Conservation (phyloP, 768 basidiomycete genomes). For the Rhizopogon vulgaris region DNA sequence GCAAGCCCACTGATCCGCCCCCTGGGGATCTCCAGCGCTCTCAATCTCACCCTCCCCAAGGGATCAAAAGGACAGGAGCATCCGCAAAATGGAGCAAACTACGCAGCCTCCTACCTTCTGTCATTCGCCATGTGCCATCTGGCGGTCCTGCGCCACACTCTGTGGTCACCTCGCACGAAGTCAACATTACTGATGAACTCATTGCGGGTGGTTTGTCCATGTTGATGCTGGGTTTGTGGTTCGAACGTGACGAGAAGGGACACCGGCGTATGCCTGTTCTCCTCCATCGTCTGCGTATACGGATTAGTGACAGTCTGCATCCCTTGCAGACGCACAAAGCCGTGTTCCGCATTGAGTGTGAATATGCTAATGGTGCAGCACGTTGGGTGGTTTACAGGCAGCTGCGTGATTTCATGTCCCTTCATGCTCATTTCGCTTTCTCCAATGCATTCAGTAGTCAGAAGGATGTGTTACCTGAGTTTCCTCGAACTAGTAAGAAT, state of each 20-base stretch:
- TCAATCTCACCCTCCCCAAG: constrained; percentile 23
- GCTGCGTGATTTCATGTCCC: constrained; percentile 82
- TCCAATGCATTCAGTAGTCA: constrained; percentile 75
- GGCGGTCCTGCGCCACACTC: constrained; percentile 36
- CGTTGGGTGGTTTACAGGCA: constrained; percentile 96
- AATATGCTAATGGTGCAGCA: constrained; percentile 89
- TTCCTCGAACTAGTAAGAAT: constrained; percentile 71
- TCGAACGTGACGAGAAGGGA: constrained; percentile 83
- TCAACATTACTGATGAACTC: constrained; percentile 79
- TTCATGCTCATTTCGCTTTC: constrained; percentile 86
- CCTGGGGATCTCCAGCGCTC: constrained; percentile 14
- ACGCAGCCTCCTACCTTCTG: constrained; percentile 57
- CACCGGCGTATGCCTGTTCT: constrained; percentile 75
- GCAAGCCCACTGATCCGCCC: constrained; percentile 4
- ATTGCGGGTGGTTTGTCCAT: constrained; percentile 75
- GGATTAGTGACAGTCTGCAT: constrained; percentile 81
- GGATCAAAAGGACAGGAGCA: constrained; percentile 14
- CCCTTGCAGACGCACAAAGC: constrained; percentile 71
- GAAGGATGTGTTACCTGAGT: constrained; percentile 80
- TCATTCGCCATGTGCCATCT: constrained; percentile 30
- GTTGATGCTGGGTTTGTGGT: constrained; percentile 75
- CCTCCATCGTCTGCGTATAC: constrained; percentile 75
- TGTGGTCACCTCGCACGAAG: constrained; percentile 43
- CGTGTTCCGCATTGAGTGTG: constrained; percentile 89
- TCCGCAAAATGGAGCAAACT: constrained; percentile 56